phyloP scores from a whole-genome alignment of 345 rosid species.

The Eucalyptus tenuipes region DNA sequence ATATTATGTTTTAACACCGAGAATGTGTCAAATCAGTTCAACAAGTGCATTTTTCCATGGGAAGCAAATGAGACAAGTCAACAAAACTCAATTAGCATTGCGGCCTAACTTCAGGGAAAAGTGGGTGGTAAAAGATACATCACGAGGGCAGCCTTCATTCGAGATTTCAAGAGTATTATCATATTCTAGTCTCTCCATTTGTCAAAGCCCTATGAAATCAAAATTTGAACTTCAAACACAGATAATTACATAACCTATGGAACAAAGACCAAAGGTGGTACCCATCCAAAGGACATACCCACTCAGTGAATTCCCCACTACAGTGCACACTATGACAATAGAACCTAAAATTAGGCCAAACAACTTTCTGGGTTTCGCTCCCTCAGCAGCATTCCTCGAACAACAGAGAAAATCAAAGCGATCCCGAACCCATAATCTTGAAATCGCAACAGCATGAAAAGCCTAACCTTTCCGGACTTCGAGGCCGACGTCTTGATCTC shows the following conservation, averaged over 20 bases:
- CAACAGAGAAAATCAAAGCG: not conserved
- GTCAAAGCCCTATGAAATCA: not conserved
- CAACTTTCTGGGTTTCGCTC: not conserved
- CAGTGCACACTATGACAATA: not conserved
- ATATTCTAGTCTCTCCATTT: not conserved
- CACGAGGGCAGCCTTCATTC: not conserved
- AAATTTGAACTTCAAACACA: not conserved
- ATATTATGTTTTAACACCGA: not conserved
- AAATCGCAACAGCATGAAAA: not conserved
- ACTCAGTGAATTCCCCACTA: not conserved
- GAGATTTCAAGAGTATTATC: not conserved
- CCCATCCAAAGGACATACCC: not conserved
- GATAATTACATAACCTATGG: not conserved
- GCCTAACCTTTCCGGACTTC: slow-evolving; percentile 34
- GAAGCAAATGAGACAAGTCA: not conserved
- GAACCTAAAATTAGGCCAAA: not conserved
- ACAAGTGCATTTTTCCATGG: not conserved
- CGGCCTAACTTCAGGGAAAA: not conserved
- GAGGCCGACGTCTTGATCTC: slow-evolving; percentile 8
- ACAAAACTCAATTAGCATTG: not conserved
- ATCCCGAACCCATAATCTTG: not conserved
- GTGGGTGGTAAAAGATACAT: not conserved
- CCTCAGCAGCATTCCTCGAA: not conserved
- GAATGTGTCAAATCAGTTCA: not conserved
- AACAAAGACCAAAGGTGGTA: not conserved